Evolutionary conservation across 2,329 filamentous ascomycete genomes (phyloP).

Genomic region (Claviceps lovelessii): DNA sequence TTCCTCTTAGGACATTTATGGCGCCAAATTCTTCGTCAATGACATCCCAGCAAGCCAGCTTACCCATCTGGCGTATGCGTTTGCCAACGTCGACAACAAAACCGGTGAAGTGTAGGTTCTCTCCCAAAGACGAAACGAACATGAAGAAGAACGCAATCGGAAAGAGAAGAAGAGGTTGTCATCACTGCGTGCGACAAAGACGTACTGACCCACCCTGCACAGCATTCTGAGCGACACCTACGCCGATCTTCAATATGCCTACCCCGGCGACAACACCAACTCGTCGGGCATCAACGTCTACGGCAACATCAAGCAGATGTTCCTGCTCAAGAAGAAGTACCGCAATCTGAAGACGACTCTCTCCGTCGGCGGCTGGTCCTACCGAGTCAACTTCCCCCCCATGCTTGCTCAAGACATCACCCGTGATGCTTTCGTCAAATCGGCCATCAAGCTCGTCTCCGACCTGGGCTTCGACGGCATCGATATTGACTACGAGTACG

Average conservation of each 20-base stretch:
- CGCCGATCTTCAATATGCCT: constrained; percentile 51
- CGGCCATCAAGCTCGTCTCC: constrained; percentile 53
- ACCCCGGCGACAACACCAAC: constrained; percentile 42
- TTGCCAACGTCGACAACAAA: constrained; percentile 28
- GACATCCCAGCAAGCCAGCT: constrained; percentile 52
- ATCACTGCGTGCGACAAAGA: no score
- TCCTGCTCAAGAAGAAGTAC: constrained; percentile 59
- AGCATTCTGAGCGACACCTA: constrained; percentile 16
- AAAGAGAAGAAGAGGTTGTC: no score
- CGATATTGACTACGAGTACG: constrained; percentile 45
- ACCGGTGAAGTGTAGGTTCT: not conserved
- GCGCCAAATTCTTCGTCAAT: constrained; percentile 54
- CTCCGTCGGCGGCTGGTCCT: constrained; percentile 70
- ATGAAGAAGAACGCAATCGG: no score
- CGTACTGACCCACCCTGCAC: not conserved
- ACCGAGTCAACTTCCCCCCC: constrained; percentile 45
- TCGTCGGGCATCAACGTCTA: constrained; percentile 52
- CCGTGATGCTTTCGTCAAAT: constrained; percentile 50
- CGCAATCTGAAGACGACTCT: constrained; percentile 63
- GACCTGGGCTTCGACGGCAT: constrained; percentile 48
- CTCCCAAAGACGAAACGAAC: no score
- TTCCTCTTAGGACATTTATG: constrained; percentile 44
- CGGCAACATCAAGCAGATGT: constrained; percentile 65
- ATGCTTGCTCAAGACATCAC: constrained; percentile 48
- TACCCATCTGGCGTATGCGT: constrained; percentile 57